These are phyloP conservation scores for Phytophthora europaea DNA, from an alignment of 352 stramenopile species.

Conservation along the genomic window DNA sequence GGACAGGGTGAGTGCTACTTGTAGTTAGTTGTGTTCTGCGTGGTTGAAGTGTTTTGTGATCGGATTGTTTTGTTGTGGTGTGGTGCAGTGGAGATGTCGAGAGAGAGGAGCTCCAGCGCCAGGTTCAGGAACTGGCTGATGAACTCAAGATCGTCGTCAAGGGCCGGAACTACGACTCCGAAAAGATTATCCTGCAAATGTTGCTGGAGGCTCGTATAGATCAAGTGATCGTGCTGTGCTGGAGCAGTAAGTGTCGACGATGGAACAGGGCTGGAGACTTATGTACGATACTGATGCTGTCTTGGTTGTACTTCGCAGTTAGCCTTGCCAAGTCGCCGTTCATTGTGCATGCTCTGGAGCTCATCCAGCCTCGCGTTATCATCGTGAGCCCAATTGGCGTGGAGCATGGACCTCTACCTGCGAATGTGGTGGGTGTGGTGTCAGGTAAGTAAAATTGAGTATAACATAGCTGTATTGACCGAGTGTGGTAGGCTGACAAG, in stretches of 20 bases:
- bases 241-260: conserved; percentile 37
- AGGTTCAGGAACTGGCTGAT: conserved; percentile 26
- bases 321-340: conserved; percentile 38
- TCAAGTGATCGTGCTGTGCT: conserved; percentile 48
- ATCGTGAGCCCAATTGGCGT: conserved; percentile 39
- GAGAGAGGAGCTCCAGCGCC: conserved; percentile 15
- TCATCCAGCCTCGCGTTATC: conserved; percentile 33
- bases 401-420: conserved; percentile 40
- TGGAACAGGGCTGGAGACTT: not conserved
- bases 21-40: not conserved
- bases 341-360: conserved; percentile 34
- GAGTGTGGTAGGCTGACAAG: not conserved
- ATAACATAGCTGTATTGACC: not conserved
- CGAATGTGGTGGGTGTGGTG: conserved; percentile 42
- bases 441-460: conserved; percentile 19
- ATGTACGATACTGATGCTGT: not conserved
- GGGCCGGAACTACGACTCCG: conserved; percentile 17
- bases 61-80: conserved; percentile 2
- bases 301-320: conserved; percentile 18
- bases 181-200: conserved; percentile 28
- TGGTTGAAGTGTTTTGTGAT: not conserved
- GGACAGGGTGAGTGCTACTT: conserved; percentile 33
- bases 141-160: conserved; percentile 27
- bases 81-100: conserved; percentile 25
- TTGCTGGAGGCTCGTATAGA: conserved; percentile 27